Conservation (phyloP, 1,284 basidiomycete genomes). For the Cutaneotrichosporon cutaneum region DNA sequence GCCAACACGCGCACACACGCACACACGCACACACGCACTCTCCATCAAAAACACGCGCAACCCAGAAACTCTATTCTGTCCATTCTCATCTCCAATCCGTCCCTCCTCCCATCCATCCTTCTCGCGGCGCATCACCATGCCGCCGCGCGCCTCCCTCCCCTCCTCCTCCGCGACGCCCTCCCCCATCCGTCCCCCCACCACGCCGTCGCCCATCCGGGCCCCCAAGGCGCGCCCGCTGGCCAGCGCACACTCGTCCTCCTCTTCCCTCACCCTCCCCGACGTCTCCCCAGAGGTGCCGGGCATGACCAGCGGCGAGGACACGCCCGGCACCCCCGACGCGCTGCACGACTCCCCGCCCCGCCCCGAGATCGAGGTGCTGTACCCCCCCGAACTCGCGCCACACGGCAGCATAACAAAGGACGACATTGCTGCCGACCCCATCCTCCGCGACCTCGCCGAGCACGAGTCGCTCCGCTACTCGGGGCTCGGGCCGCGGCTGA, state of each 20-base stretch:
- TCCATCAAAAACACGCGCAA: background rate
- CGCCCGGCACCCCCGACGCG: slow-evolving; percentile 10
- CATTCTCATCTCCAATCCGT: background rate
- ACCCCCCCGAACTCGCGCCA: slow-evolving; percentile 4
- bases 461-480: background rate
- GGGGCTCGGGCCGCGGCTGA: slow-evolving; percentile 38
- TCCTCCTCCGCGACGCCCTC: background rate
- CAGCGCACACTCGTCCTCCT: background rate
- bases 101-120: background rate
- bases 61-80: background rate
- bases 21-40: background rate
- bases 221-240: no score
- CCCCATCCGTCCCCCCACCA: background rate
- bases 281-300: slow-evolving; percentile 1
- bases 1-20: background rate
- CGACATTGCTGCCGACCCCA: slow-evolving; percentile 30
- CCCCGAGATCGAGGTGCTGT: slow-evolving; percentile 4
- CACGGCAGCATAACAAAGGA: slow-evolving; percentile 15
- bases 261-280: slow-evolving; percentile 3
- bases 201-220: no score
- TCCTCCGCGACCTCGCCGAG: slow-evolving; percentile 23
- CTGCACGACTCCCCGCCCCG: background rate
- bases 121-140: background rate
- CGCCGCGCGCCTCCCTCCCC: background rate
- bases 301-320: slow-evolving; percentile 17